These are phyloP conservation scores for Coniosporium apollinis DNA, from an alignment of 495 filamentous ascomycete species.

Conservation along the genomic window DNA sequence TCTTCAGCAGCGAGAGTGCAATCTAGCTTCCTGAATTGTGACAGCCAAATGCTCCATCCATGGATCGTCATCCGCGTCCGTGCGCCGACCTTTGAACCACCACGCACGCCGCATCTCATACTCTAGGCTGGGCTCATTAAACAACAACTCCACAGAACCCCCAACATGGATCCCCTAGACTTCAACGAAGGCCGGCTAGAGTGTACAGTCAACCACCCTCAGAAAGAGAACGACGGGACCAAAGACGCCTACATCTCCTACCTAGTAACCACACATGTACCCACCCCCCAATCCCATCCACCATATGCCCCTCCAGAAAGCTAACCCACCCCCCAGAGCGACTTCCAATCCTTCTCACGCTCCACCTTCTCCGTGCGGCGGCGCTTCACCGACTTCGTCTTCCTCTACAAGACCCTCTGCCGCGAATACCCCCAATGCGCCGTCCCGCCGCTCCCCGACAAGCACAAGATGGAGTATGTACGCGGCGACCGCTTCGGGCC, in stretches of 20 bases:
- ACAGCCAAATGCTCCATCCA: too few relatives aligned
- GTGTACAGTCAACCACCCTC: conserved; percentile 61
- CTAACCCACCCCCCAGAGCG: conserved; percentile 40
- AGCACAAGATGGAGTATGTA: conserved; percentile 97
- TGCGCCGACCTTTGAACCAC: too few relatives aligned
- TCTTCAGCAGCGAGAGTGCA: too few relatives aligned
- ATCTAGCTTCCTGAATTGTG: too few relatives aligned
- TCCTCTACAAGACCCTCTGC: conserved; percentile 77
- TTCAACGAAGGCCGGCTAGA: conserved; percentile 60
- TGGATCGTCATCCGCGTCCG: too few relatives aligned
- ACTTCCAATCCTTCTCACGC: conserved; percentile 82
- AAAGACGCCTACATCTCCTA: conserved; percentile 97
- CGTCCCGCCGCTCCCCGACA: conserved; percentile 88
- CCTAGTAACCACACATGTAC: conserved; percentile 74
- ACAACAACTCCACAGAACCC: too few relatives aligned
- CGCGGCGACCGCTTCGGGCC: conserved; percentile 85
- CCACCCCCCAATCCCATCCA: conserved; percentile 13
- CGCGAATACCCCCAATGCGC: conserved; percentile 81
- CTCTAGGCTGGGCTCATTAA: too few relatives aligned
- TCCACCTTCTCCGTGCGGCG: conserved; percentile 59
- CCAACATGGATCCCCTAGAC: too few relatives aligned
- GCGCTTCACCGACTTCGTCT: conserved; percentile 94
- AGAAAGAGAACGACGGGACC: conserved; percentile 92
- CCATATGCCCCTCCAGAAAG: background rate
- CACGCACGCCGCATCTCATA: too few relatives aligned